Evolutionary conservation across 768 basidiomycete species (phyloP).

Genomic region (Flagelloscypha sp.): DNA sequence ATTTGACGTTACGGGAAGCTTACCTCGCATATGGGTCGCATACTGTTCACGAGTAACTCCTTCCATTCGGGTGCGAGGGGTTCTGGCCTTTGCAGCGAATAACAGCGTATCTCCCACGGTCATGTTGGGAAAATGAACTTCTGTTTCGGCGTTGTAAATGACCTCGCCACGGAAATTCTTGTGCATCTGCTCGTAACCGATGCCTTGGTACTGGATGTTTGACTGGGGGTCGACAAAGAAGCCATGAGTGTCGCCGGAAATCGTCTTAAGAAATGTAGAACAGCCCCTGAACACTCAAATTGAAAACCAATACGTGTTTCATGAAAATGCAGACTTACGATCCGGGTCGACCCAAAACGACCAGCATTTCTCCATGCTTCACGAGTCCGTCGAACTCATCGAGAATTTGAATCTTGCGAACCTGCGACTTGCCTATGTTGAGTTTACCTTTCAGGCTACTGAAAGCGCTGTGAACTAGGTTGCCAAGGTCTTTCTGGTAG

Average conservation of each 20-base stretch:
- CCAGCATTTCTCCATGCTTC: constrained; percentile 67
- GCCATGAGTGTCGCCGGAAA: constrained; percentile 30
- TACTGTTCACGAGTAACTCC: constrained; percentile 25
- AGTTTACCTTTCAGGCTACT: too few species aligned
- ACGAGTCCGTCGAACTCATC: constrained; percentile 57
- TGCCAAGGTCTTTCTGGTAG: constrained; percentile 34
- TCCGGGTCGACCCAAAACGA: constrained; percentile 34
- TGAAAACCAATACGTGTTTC: too few species aligned
- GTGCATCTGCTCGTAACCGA: constrained; percentile 34
- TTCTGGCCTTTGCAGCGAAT: constrained; percentile 46
- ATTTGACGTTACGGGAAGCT: background rate
- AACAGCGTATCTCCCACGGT: constrained; percentile 38
- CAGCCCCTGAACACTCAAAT: too few species aligned
- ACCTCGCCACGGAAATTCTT: constrained; percentile 41
- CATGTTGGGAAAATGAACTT: constrained; percentile 44
- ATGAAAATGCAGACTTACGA: constrained; percentile 9
- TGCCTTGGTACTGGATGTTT: constrained; percentile 37
- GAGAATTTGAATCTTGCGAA: too few species aligned
- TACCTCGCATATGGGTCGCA: constrained; percentile 21
- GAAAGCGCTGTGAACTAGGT: too few species aligned
- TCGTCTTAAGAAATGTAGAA: constrained; percentile 42
- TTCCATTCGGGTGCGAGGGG: constrained; percentile 26
- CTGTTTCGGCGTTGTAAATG: constrained; percentile 33
- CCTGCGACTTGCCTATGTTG: too few species aligned
- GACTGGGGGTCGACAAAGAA: constrained; percentile 29